Evolutionary conservation across 2,329 filamentous ascomycete species (phyloP), one percentile per base, ranked within the genome.

Genomic region (Apiospora rasikravindrae): DNA sequence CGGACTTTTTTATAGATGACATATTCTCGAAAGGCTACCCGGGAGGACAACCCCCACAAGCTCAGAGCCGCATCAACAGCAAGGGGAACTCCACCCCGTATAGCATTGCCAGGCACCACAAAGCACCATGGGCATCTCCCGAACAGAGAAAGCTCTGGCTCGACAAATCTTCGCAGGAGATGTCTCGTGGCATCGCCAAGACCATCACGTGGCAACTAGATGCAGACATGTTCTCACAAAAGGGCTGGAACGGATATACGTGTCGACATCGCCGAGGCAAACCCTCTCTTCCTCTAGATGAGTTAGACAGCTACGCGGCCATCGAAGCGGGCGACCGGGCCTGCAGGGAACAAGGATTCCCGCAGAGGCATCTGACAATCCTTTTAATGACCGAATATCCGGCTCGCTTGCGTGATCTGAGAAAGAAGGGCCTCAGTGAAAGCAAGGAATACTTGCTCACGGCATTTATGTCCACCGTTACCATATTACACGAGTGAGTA

Each of bases 181-280:
- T 81, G 13, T 71, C 70, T 40, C 67, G 67, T 10, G 73, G 74
- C 26, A 26, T 79, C 29, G 70, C 77, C 8, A 69, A 70, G 13
- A 73, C 76, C 10, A 42, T 82, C 10, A 73, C 72, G n/a, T 82
- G 81, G 81, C 77, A 79, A 70, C 73, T 82, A 10, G 80, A 82
- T 69, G 67, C 68, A 11, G 74, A 77, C 14, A 81, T 82, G 71
- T 79, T 80, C 37, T 49, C 40, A 11, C 67, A 75, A 45, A 75
- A 73, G 49, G 80, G 80, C 2, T 81, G 80, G 80, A 77, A 77
- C 16, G 80, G 80, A 14, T 81, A 81, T 49, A 81, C 80, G 1
- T 81, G 80, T 37, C 78, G 79, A 0, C 80, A 82, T 51, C 77
- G 78, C 26, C 74, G 77, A 42, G 69, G 72, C 42, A 74, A 72